phyloP scores from a whole-genome alignment of 2,329 filamentous ascomycete genomes.

The Pseudogymnoascus sp. region DNA sequence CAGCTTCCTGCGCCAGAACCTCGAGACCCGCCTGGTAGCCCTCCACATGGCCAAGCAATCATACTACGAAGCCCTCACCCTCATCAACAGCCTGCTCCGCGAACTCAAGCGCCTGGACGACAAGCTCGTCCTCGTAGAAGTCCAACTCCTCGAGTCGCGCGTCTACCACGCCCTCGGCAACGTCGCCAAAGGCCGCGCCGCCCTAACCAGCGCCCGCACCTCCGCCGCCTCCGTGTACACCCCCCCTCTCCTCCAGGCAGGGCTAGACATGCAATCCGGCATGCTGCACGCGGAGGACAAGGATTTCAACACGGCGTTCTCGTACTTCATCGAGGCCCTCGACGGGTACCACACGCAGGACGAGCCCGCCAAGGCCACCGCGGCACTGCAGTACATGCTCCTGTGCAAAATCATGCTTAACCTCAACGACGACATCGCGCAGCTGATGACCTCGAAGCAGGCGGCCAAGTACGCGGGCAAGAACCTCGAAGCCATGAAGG shows the following conservation, averaged over 20 bases:
- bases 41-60: constrained; percentile 96
- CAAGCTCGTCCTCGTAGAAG: constrained; percentile 95
- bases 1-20: constrained; percentile 93
- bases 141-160: constrained; percentile 91
- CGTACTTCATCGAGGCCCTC: constrained; percentile 97
- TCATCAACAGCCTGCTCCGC: constrained; percentile 92
- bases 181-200: constrained; percentile 88
- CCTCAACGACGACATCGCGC: constrained; percentile 88
- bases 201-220: constrained; percentile 86
- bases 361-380: constrained; percentile 81
- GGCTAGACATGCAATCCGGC: constrained; percentile 97
- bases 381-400: constrained; percentile 97
- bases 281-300: constrained; percentile 98
- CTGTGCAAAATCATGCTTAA: constrained; percentile 99
- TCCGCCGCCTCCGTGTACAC: constrained; percentile 96
- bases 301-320: constrained; percentile 98
- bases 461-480: constrained; percentile 92
- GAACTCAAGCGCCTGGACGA: constrained; percentile 98
- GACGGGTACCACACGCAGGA: constrained; percentile 95
- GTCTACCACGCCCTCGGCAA: constrained; percentile 98
- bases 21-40: constrained; percentile 87
- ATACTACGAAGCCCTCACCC: constrained; percentile 91
- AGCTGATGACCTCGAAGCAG: constrained; percentile 90
- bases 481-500: constrained; percentile 98
- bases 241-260: constrained; percentile 86